Base-by-base conservation (phyloP, 805 yeast species). In the Yamadazyma sp. region DNA sequence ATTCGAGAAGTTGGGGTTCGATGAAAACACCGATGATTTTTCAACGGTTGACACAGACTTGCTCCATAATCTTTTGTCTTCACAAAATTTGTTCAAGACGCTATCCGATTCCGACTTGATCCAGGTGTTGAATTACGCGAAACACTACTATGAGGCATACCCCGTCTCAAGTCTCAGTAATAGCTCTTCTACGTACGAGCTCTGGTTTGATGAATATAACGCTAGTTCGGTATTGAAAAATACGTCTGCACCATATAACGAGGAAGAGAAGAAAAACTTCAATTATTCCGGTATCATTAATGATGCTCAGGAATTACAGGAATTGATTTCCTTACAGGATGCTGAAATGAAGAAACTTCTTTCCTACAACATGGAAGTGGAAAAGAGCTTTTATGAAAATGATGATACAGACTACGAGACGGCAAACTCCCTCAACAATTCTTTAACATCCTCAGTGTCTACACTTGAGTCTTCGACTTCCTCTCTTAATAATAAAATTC, bases 121-220 rank as follows among this genome's bases (percentile, higher is more conserved):
- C 13, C 45, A 49, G 17, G 57, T 67, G 11, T 37, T 67, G 15
- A 51, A 48, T 31, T 41, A 38, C 20, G 48, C 71, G 35, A 45
- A 59, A 43, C 15, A 40, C 39, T 43, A 62, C 42, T 48, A 61
- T 20, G 54, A 54, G 9, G 32, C 35, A 6, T 54, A 45, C 36
- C 63, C 64, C 19, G 32, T 61, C 13, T 46, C 50, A 13, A 33
- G 40, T 3, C 38, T 59, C 8, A 40, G 48, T 3, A 55, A 52
- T 28, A 26, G 55, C 1, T 31, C 39, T 4, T 28, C 40, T 8
- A 62, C 66, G 7, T 60, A 48, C 37, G 52, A 51, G 15, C 46
- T 53, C 15, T 65, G 69, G 71, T 67, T 67, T 35, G 45, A 51
- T n/a, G 49, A 58, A 19, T 64, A 51, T 42, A 67, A 66, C 43